phyloP scores from a whole-genome alignment of 306 rosid species.

The Rosa rugosa region DNA sequence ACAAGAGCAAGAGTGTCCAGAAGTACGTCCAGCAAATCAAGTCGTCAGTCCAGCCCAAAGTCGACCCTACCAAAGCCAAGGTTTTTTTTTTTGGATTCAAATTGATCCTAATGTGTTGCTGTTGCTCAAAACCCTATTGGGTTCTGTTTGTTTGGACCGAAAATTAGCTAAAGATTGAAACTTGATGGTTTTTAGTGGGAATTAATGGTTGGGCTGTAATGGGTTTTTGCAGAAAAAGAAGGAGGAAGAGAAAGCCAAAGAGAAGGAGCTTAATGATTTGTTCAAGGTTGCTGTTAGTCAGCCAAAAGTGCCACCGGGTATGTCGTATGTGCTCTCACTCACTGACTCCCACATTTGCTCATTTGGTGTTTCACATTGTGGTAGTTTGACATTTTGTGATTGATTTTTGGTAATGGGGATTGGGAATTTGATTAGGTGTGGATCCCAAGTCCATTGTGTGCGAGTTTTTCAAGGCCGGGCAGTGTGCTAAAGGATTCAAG shows the following conservation, averaged over 20 bases:
- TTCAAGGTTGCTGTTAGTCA: constrained; percentile 92
- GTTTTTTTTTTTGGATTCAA: constrained; percentile 24
- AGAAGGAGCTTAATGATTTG: constrained; percentile 89
- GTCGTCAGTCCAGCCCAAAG: constrained; percentile 65
- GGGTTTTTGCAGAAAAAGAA: constrained; percentile 70
- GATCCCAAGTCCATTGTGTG: constrained; percentile 96
- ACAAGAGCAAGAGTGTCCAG: constrained; percentile 86
- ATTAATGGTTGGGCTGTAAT: not conserved
- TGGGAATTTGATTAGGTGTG: constrained; percentile 66
- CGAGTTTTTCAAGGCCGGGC: constrained; percentile 89
- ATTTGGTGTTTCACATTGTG: not conserved
- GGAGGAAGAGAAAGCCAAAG: constrained; percentile 92
- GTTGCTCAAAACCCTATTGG: not conserved
- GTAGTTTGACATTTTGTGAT: not conserved
- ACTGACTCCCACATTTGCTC: not conserved
- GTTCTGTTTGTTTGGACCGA: not conserved
- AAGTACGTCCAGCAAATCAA: constrained; percentile 83
- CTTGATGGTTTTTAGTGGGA: not conserved
- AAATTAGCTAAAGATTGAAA: not conserved
- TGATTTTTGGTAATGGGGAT: constrained; percentile 14
- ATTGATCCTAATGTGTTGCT: not conserved
- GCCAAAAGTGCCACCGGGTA: constrained; percentile 93
- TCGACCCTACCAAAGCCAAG: constrained; percentile 72
- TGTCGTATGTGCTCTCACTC: constrained; percentile 21
- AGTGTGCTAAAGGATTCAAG: constrained; percentile 90